phyloP scores from a whole-genome alignment of 192 early-diverging fungal species.

The Nowakowskiella sp. region DNA sequence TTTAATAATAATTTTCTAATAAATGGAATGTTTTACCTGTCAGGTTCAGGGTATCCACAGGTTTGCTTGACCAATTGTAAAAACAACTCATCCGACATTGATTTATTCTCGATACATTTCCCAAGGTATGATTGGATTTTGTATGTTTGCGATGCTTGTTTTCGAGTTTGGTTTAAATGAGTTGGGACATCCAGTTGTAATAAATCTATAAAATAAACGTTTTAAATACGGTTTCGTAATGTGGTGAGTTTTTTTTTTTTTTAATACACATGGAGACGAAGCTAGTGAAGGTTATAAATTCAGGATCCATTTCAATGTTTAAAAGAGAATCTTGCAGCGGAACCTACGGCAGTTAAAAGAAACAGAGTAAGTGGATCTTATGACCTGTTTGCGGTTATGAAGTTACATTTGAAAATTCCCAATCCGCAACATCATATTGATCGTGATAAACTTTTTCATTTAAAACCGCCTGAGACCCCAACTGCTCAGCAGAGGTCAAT shows the following conservation, averaged over 20 bases:
- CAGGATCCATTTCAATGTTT: not conserved
- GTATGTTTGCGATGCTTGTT: slow-evolving; percentile 4
- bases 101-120: slow-evolving; percentile 22
- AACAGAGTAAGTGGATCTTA: too few relatives aligned
- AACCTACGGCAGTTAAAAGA: too few relatives aligned
- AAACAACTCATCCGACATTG: slow-evolving; percentile 34
- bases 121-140: slow-evolving; percentile 23
- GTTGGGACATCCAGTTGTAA: not conserved
- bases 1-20: too few relatives aligned
- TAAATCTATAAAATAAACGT: slow-evolving; percentile 10
- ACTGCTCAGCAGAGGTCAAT: not conserved
- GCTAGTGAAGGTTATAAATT: not conserved
- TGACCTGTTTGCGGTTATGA: too few relatives aligned
- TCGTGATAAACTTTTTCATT: not conserved
- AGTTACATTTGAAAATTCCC: not conserved
- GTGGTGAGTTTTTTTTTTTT: not conserved
- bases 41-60: slow-evolving; percentile 23
- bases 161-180: slow-evolving; percentile 2
- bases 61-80: slow-evolving; percentile 41
- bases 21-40: slow-evolving; percentile 13
- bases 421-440: not conserved
- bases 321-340: too few relatives aligned
- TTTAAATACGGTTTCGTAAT: not conserved
- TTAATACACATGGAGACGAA: not conserved
- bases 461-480: not conserved